Evolutionary conservation across 1,139 yeast genomes (phyloP).

Genomic region (Taiozyma onychis): DNA sequence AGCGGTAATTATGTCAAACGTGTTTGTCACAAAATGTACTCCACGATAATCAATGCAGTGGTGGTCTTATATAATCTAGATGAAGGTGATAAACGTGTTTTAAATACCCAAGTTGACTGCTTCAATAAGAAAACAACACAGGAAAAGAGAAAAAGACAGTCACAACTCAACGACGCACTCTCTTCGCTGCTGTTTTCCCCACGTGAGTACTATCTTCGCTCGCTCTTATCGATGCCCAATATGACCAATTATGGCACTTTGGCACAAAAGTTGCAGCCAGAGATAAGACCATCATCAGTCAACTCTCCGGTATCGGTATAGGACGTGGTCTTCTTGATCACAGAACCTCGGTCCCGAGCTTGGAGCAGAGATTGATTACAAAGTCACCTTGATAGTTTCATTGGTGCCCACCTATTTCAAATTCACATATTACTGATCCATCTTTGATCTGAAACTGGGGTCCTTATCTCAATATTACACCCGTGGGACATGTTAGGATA

Average conservation of each 20-base stretch:
- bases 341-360: neutral
- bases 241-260: neutral
- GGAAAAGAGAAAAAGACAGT: neutral
- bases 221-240: neutral
- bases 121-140: too few relatives aligned
- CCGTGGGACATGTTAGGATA: too few relatives aligned
- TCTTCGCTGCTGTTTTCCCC: neutral
- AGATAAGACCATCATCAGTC: neutral
- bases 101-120: too few relatives aligned
- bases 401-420: neutral
- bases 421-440: neutral
- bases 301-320: neutral
- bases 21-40: neutral
- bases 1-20: neutral
- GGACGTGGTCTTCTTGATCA: neutral
- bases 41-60: neutral
- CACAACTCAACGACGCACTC: neutral
- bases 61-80: too few relatives aligned
- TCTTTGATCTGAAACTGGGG: neutral
- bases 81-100: too few relatives aligned
- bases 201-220: neutral
- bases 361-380: neutral
- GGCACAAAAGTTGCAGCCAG: neutral
- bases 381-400: too few relatives aligned
- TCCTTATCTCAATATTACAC: too few relatives aligned